These are phyloP conservation scores for Miscanthus lutarioriparius DNA, from an alignment of 176 grass and related monocot genomes.

Conservation along the genomic window DNA sequence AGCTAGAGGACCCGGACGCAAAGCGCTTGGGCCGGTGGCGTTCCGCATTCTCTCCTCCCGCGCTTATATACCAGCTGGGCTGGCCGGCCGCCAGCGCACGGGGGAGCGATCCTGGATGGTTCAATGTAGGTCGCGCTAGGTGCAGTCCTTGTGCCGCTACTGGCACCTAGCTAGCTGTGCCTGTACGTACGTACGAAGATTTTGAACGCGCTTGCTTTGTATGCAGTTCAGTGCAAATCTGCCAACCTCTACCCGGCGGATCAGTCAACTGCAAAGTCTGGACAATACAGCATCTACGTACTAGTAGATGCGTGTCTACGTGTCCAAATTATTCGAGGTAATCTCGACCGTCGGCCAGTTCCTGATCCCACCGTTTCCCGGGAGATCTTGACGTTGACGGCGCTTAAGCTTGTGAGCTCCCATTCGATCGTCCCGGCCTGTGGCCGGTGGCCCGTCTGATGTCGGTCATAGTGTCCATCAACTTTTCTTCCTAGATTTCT, in stretches of 20 bases:
- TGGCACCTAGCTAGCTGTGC: not conserved
- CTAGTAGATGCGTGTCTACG: too few species aligned
- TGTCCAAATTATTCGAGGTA: not conserved
- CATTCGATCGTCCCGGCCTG: not conserved
- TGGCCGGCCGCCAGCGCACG: not conserved
- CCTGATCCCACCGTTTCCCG: not conserved
- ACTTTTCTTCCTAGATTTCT: too few species aligned
- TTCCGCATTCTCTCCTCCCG: not conserved
- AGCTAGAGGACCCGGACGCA: too few species aligned
- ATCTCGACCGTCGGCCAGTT: not conserved
- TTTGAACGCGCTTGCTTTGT: conserved; percentile 33
- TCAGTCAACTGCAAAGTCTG: not conserved
- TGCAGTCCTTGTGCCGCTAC: not conserved
- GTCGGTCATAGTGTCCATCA: too few species aligned
- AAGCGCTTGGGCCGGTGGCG: not conserved
- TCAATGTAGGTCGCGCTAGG: conserved; percentile 22
- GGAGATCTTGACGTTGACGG: not conserved
- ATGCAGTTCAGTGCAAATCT: conserved; percentile 6
- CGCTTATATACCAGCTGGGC: not conserved
- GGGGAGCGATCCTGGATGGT: not conserved
- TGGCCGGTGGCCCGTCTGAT: not conserved
- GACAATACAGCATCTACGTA: too few species aligned
- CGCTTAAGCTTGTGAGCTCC: not conserved
- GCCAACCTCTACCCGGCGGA: not conserved
- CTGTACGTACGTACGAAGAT: not conserved